Conservation (phyloP, 75 land plant species). For the Adiantum capillusveneris region DNA sequence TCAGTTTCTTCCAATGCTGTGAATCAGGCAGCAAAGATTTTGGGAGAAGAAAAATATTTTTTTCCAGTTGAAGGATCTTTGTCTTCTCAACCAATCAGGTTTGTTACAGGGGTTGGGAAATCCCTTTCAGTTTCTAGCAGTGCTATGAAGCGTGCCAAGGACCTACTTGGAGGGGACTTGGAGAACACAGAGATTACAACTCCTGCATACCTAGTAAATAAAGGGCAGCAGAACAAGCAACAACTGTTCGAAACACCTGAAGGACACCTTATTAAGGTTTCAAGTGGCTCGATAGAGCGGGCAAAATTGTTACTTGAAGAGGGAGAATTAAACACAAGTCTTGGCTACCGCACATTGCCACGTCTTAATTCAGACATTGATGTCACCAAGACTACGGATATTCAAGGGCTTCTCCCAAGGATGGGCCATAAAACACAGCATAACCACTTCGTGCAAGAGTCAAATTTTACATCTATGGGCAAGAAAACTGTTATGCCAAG, state of each 20-base stretch:
- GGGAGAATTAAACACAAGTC: background rate
- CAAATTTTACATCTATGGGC: background rate
- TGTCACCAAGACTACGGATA: background rate
- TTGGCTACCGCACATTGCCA: background rate
- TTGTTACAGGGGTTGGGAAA: conserved; percentile 61
- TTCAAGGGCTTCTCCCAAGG: background rate
- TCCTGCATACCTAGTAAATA: conserved; percentile 13
- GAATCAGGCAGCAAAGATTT: conserved; percentile 1
- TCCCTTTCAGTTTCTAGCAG: conserved; percentile 49
- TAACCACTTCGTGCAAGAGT: background rate
- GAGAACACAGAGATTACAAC: conserved; percentile 23
- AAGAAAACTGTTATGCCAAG: background rate
- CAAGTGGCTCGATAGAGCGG: conserved; percentile 18
- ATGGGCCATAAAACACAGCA: background rate
- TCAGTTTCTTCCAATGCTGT: conserved; percentile 5
- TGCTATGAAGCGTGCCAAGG: conserved; percentile 50
- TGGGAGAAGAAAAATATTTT: background rate
- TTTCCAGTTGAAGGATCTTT: background rate
- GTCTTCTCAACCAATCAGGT: conserved; percentile 29
- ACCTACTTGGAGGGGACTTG: conserved; percentile 33
- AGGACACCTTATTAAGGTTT: conserved; percentile 51
- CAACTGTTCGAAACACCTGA: conserved; percentile 55
- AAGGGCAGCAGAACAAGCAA: conserved; percentile 2
- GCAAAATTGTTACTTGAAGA: background rate
- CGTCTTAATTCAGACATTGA: background rate